phyloP scores from a whole-genome alignment of 305 asterid genomes.

The Euphrasia arctica region DNA sequence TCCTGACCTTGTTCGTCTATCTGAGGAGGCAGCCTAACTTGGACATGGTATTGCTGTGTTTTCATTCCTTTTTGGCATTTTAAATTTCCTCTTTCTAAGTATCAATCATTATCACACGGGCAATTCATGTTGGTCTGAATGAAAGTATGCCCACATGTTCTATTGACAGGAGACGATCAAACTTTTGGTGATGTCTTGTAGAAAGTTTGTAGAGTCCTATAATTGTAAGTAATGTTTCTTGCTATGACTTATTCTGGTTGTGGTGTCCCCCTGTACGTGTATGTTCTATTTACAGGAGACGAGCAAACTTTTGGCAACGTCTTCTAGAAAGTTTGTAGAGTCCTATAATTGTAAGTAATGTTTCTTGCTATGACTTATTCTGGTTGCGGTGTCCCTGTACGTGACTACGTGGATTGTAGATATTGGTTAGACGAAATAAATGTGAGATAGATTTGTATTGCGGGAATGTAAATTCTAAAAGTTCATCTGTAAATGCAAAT shows the following conservation, averaged over 20 bases:
- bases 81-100: slow-evolving; percentile 3
- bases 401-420: slow-evolving; percentile 41
- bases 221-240: slow-evolving; percentile 34
- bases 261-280: slow-evolving; percentile 17
- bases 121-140: slow-evolving; percentile 23
- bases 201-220: slow-evolving; percentile 29
- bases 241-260: slow-evolving; percentile 25
- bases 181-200: slow-evolving; percentile 17
- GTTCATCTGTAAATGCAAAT: slow-evolving; percentile 45
- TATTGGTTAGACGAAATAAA: slow-evolving; percentile 33
- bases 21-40: slow-evolving; percentile 36
- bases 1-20: slow-evolving; percentile 33
- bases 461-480: slow-evolving; percentile 46
- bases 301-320: slow-evolving; percentile 14
- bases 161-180: slow-evolving; percentile 24
- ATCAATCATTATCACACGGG: not conserved
- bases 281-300: not conserved
- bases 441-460: slow-evolving; percentile 32
- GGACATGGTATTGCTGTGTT: slow-evolving; percentile 24
- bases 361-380: slow-evolving; percentile 26
- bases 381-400: slow-evolving; percentile 21
- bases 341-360: slow-evolving; percentile 35
- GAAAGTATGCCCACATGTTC: slow-evolving; percentile 20
- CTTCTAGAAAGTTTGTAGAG: slow-evolving; percentile 26
- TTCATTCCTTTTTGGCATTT: slow-evolving; percentile 14